Evolutionary conservation across 805 yeast genomes (phyloP), one percentile per base, ranked within the genome.

Genomic region (Metschnikowia arizonensis): DNA sequence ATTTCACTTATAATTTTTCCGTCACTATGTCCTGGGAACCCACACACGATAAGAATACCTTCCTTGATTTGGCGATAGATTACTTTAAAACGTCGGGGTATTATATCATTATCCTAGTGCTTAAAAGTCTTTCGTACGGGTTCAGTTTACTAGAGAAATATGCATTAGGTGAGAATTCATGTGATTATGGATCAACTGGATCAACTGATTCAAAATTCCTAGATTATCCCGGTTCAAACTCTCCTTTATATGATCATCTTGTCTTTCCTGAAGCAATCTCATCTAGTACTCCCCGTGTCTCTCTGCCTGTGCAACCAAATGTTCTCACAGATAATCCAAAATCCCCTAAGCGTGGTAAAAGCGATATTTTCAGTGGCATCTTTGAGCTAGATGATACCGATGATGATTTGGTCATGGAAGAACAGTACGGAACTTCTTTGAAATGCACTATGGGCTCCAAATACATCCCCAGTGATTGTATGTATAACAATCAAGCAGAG

Each of bases 341-440:
- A 11, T 4, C 36, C 5, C 18, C 11, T 5, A 30, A n/a, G 15
- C 34, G 26, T 2, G 15, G 11, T 2, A 11, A 23, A 26, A 15
- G 25, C 6, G 41, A 50, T 33, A 15, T 49, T 4, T 54, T 50
- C 38, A 46, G 42, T 10, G 42, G 48, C 11, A 28, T 54, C 18
- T 48, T 48, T 25, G 51, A 52, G 30, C 44, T 52, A 10, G 56
- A 52, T 10, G 37, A 50, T 11, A 34, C 49, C n/a, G 54, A 50
- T 10, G 56, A 54, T 12, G 49, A 45, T 7, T 26, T 45, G 6
- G 49, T 44, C 18, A 30, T 34, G n/a, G 32, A 40, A 5, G 39
- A 17, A 7, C 57, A 54, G 40, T 54, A 54, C 24, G 57, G 57
- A 4, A 54, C 56, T 4, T 30, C 50, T 9, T 36, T 53, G n/a